A percentile compares a stretch with the other conserved stretches of the same genome.
Conservation (phyloP, 805 yeast genomes). For the Lachancea thermotolerans region DNA sequence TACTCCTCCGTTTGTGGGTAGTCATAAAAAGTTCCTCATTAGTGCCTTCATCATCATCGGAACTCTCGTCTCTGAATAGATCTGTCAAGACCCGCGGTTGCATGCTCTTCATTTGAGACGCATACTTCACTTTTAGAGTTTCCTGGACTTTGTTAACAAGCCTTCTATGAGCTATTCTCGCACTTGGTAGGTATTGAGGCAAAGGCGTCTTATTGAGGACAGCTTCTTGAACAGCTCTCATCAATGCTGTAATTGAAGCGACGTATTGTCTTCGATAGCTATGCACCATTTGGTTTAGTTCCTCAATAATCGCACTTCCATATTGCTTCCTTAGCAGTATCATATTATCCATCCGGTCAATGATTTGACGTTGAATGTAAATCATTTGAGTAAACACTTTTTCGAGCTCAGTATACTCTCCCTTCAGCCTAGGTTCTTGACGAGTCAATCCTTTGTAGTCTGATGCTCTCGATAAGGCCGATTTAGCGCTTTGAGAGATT, state of each 20-base stretch:
- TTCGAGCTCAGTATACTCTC: constrained; percentile 36
- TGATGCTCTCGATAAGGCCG: constrained; percentile 36
- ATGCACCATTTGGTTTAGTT: constrained; percentile 34
- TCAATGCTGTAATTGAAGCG: constrained; percentile 34
- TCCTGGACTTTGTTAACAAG: constrained; percentile 39
- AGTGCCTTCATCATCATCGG: constrained; percentile 14
- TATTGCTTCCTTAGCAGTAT: constrained; percentile 36
- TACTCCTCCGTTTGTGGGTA: constrained; percentile 5
- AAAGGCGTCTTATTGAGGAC: constrained; percentile 39
- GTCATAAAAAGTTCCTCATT: constrained; percentile 14
- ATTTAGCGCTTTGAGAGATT: constrained; percentile 34
- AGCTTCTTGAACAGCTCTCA: constrained; percentile 40
- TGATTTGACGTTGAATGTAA: constrained; percentile 39
- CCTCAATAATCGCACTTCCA: constrained; percentile 43
- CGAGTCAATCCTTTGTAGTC: constrained; percentile 36
- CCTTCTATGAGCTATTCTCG: constrained; percentile 42
- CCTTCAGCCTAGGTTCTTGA: constrained; percentile 45
- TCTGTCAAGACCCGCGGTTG: constrained; percentile 9
- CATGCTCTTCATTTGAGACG: constrained; percentile 9
- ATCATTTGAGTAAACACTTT: constrained; percentile 39
- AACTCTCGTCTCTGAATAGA: constrained; percentile 13
- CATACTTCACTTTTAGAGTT: constrained; percentile 28
- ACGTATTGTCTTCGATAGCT: constrained; percentile 41
- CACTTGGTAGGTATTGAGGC: constrained; percentile 46
- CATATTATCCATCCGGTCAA: constrained; percentile 42